A percentile compares a stretch with the other conserved stretches of the same genome.
Conservation (phyloP, 345 rosid genomes). For the Salix caprea region DNA sequence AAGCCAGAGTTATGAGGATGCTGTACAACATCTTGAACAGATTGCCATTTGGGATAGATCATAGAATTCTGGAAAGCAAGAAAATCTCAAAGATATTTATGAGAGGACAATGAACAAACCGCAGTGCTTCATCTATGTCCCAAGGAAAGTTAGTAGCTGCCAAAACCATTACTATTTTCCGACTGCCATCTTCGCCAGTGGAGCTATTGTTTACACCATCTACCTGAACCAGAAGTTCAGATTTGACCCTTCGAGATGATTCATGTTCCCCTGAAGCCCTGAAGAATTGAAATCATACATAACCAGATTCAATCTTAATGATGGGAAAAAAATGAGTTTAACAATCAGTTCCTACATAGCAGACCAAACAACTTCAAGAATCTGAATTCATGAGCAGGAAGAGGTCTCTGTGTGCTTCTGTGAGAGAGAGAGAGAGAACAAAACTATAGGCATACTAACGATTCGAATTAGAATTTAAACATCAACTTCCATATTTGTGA, state of each 20-base stretch:
- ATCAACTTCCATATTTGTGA: no score
- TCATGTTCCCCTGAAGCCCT: constrained; percentile 99
- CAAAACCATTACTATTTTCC: constrained; percentile 96
- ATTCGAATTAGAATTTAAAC: no score
- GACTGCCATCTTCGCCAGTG: constrained; percentile 93
- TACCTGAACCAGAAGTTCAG: constrained; percentile 99
- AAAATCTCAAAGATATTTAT: neutral
- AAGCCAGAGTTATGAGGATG: neutral
- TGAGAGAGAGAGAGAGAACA: neutral
- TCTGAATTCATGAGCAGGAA: neutral
- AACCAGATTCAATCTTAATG: neutral
- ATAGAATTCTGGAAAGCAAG: neutral
- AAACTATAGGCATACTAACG: no score
- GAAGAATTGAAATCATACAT: constrained; percentile 9
- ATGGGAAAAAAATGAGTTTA: neutral
- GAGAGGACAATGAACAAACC: constrained; percentile 40
- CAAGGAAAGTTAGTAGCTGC: constrained; percentile 99
- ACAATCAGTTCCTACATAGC: neutral
- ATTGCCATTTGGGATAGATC: neutral
- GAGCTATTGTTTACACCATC: constrained; percentile 92
- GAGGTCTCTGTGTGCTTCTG: neutral
- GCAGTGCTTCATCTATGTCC: constrained; percentile 99
- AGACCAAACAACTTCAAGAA: neutral
- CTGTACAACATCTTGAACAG: neutral
- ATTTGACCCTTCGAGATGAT: constrained; percentile 97